Evolutionary conservation across 208 protist genomes (phyloP).

Genomic region (Trypanosoma avium): DNA sequence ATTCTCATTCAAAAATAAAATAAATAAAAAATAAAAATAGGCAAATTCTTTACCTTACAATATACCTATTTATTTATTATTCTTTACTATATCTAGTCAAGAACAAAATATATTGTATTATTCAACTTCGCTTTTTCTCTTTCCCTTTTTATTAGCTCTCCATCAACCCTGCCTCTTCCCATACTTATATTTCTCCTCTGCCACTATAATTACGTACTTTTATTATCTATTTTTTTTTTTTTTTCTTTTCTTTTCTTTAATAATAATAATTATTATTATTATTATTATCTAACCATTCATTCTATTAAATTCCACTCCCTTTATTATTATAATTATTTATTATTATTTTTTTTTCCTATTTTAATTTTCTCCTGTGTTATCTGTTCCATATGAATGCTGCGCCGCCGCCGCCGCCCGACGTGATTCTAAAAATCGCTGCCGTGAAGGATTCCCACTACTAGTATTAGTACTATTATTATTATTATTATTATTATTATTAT

Average conservation of each 20-base stretch:
- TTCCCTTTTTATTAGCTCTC: too few species aligned
- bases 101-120: too few species aligned
- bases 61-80: too few species aligned
- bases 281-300: too few species aligned
- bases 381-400: slow-evolving; percentile 23
- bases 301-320: background rate
- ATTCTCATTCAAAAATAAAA: too few species aligned
- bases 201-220: too few species aligned
- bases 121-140: too few species aligned
- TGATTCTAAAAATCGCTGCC: slow-evolving; percentile 69
- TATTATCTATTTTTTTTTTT: background rate
- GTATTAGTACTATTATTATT: background rate
- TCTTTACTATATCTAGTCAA: too few species aligned
- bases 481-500: background rate
- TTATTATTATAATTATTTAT: background rate
- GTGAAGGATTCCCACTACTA: slow-evolving; percentile 49
- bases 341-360: background rate
- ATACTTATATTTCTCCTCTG: too few species aligned
- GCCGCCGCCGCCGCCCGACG: slow-evolving; percentile 42
- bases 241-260: background rate
- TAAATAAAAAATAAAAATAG: too few species aligned
- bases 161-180: too few species aligned
- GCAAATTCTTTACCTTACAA: too few species aligned
- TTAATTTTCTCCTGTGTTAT: background rate
- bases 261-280: background rate